phyloP scores from a whole-genome alignment of 2,329 filamentous ascomycete genomes.

The Teratosphaeria pseudoeucalypti region DNA sequence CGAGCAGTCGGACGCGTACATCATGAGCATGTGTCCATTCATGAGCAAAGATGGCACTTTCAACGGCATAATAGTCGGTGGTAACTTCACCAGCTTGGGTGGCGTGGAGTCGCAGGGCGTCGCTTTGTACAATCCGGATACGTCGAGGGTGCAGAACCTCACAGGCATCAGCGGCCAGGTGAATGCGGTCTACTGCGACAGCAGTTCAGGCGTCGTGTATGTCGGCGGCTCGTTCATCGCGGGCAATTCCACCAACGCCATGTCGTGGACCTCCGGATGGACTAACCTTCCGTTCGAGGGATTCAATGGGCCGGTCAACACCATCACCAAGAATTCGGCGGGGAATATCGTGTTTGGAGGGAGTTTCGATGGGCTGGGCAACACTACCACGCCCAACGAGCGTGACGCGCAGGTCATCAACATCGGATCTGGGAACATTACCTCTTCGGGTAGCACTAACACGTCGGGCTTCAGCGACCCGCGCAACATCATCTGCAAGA shows the following conservation, averaged over 20 bases:
- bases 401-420: slow-evolving; percentile 71
- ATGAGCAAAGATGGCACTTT: slow-evolving; percentile 54
- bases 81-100: slow-evolving; percentile 89
- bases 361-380: slow-evolving; percentile 77
- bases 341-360: slow-evolving; percentile 89
- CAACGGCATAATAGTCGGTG: slow-evolving; percentile 72
- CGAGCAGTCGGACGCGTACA: slow-evolving; percentile 70
- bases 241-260: slow-evolving; percentile 76
- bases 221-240: slow-evolving; percentile 79
- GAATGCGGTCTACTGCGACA: slow-evolving; percentile 71
- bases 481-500: slow-evolving; percentile 72
- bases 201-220: slow-evolving; percentile 67
- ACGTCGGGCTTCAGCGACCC: slow-evolving; percentile 62
- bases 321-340: slow-evolving; percentile 69
- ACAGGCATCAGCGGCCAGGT: slow-evolving; percentile 76
- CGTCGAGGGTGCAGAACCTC: slow-evolving; percentile 59
- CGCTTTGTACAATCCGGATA: slow-evolving; percentile 69
- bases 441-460: slow-evolving; percentile 52
- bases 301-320: slow-evolving; percentile 84
- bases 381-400: slow-evolving; percentile 56
- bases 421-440: slow-evolving; percentile 65
- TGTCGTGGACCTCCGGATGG: slow-evolving; percentile 71
- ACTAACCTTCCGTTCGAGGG: slow-evolving; percentile 78
- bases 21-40: slow-evolving; percentile 80
- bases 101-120: slow-evolving; percentile 63